Base-by-base conservation (phyloP, 441 rosid species). In the Populus hybrid region DNA sequence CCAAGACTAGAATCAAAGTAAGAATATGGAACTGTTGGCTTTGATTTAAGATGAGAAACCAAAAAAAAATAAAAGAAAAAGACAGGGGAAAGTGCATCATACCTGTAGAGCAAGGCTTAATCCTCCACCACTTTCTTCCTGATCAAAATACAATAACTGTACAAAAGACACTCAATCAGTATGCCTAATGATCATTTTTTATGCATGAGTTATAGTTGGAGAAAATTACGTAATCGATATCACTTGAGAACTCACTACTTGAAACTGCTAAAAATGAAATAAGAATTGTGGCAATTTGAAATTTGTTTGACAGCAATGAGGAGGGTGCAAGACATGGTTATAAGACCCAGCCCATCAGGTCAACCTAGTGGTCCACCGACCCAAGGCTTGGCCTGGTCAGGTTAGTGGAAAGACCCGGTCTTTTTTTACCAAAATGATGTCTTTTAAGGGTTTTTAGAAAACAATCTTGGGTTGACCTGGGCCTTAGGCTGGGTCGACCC, bases 71-170 rank as follows among this genome's bases (percentile, higher is more conserved):
- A 26, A 26, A 0, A n/a, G 24, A 36, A 71, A 77, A 3, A 21
- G 5, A 59, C 7, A 30, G 12, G 32, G 14, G 42, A 50, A 63
- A 40, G 34, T 46, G 67, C 26, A 75, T 69, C 38, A 63, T 87
- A 95, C 99, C 98, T 92, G 99, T 72, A 92, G 76, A 57, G 97
- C 90, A 82, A 95, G 93, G 95, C 92, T 91, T 77, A 95, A 80
- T 80, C 99, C 97, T 80, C 99, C 97, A 71, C 91, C 86, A 72
- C 76, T 85, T 72, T 86, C 93, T 82, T 91, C 99, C 75, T 70
- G 91, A 79, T 95, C 99, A 83, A 94, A 95, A 80, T 91, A 88
- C 83, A 95, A 85, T 72, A 95, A 86, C 99, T 95, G 97, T 85
- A 88, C 38, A 82, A 82, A 88, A 78, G 76, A 70, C 87, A 82